Conservation (phyloP, 2,329 filamentous ascomycete genomes). For the Didymella keratinophila region DNA sequence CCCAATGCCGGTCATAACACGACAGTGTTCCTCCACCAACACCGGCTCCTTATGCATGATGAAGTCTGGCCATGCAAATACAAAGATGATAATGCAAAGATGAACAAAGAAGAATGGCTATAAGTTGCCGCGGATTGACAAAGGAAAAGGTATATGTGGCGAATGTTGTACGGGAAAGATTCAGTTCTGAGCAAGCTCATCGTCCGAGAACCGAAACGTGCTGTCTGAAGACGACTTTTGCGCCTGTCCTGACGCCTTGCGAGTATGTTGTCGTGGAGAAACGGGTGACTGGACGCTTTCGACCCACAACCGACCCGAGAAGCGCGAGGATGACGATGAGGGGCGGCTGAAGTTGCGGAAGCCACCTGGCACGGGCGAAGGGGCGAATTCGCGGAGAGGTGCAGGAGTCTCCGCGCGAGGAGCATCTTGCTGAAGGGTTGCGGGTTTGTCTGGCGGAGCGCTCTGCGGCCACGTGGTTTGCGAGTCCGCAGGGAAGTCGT, state of each 20-base stretch:
- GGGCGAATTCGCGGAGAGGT: conserved; percentile 5
- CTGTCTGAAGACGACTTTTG: too few relatives aligned
- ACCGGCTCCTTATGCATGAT: not conserved
- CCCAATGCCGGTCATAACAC: conserved; percentile 19
- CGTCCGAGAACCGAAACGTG: conserved; percentile 18
- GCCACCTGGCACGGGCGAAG: conserved; percentile 7
- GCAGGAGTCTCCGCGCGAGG: not conserved
- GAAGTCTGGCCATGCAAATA: conserved; percentile 11
- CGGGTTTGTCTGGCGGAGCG: not conserved
- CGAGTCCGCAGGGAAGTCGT: conserved; percentile 1
- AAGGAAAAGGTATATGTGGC: not conserved
- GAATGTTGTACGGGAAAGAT: too few relatives aligned
- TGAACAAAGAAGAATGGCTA: conserved; percentile 1
- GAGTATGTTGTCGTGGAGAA: conserved; percentile 7
- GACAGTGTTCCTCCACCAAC: conserved; percentile 13
- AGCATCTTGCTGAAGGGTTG: too few relatives aligned
- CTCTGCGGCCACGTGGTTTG: not conserved
- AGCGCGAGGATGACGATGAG: conserved; percentile 19
- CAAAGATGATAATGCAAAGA: conserved; percentile 2
- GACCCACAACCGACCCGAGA: conserved; percentile 17
- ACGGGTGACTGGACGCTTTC: conserved; percentile 14
- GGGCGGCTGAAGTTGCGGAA: conserved; percentile 19
- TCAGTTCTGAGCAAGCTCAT: conserved; percentile 9
- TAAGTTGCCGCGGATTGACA: not conserved
- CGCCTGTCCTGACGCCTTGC: conserved; percentile 13